Conservation (phyloP, 139 green algal genomes). For the Auxenochlorella protothecoides region DNA sequence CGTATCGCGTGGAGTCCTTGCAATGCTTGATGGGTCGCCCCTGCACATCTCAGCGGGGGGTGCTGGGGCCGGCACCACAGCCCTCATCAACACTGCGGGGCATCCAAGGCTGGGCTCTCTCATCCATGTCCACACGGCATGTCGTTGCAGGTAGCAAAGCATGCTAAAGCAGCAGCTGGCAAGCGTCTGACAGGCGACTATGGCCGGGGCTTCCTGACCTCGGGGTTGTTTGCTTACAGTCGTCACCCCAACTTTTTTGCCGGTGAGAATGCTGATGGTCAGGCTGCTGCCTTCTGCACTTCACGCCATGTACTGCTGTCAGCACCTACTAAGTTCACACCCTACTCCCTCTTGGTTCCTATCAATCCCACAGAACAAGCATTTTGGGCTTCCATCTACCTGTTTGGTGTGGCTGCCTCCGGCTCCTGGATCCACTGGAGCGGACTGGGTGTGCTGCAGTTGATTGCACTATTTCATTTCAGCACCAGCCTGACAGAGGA, state of each 20-base stretch:
- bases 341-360: constrained; percentile 2
- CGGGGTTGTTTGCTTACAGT: constrained; percentile 13
- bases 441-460: neutral
- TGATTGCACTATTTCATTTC: constrained; percentile 14
- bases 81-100: no score
- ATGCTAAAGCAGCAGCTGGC: neutral
- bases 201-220: constrained; percentile 14
- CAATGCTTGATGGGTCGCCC: no score
- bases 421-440: constrained; percentile 21
- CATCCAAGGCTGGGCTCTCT: no score
- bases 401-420: constrained; percentile 9
- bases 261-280: neutral
- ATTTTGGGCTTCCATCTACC: constrained; percentile 23
- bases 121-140: no score
- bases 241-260: constrained; percentile 26
- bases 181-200: constrained; percentile 1
- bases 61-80: no score
- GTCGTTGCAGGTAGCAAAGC: constrained; percentile 9
- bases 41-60: no score
- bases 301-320: no score
- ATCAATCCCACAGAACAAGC: constrained; percentile 21
- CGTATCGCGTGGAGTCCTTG: no score
- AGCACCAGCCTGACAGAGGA: constrained; percentile 22
- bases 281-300: no score
- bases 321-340: no score